Evolutionary conservation across 257 asterid genomes (phyloP), one percentile per base, ranked within the genome.

Genomic region (Orobanche coerulescens): DNA sequence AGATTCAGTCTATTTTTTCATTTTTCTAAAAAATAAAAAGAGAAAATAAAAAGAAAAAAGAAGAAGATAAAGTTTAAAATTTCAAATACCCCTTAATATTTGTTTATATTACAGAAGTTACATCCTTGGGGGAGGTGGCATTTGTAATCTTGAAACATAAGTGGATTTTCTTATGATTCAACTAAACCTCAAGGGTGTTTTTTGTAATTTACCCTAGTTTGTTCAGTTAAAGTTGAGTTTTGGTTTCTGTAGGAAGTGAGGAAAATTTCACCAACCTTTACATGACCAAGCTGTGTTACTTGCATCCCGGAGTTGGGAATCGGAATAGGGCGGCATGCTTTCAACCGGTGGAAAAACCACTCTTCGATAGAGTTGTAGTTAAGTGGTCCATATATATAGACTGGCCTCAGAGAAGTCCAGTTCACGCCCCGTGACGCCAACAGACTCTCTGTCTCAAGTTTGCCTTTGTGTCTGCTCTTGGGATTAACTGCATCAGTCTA

Each of bases 301-400:
- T 93, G 98, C 4, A 93, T 51, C 65, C 97, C 98, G 0, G 97
- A 84, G 79, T 80, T 81, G 55, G 98, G 98, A 43, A 89, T 73
- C 23, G 98, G 97, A 6, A 93, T 89, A 24, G 96, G 97, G 11
- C 98, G 97, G 8, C 97, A 96, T 0, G 88, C 98, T 82, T 93
- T 93, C 72, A 93, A 65, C 30, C 97, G 80, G 83, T 93, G 98
- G 86, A 93, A 93, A 86, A 93, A 93, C 98, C 98, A 89, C 40
- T 93, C 97, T 70, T 93, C 98, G 7, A 93, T 96, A 0, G 98
- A 97, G 76, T 93, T 93, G 79, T 93, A 93, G 85, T 93, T 93
- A 69, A 89, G 72, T 16, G 98, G 97, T 10, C 97, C 97, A 16
- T 89, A 93, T 50, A 93, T 93, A 74, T 93, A 93, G 51, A 93